phyloP scores from a whole-genome alignment of 2,329 filamentous ascomycete species.

The Rutstroemia sydowiana region DNA sequence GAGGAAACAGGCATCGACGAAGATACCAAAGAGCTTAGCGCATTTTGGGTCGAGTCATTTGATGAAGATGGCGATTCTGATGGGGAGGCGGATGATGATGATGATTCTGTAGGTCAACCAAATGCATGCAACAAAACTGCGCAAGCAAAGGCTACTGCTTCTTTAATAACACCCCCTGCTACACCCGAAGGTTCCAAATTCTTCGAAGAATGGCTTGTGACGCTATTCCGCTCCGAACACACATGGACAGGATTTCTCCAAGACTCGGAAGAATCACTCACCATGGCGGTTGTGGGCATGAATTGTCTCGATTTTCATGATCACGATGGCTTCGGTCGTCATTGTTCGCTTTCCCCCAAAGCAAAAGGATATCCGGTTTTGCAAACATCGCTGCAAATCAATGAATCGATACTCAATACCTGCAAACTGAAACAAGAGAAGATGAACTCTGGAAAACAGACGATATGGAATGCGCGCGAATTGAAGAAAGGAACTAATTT shows the following conservation, averaged over 20 bases:
- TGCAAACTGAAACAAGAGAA: neutral
- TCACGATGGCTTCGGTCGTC: slow-evolving; percentile 3
- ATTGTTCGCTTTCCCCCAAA: neutral
- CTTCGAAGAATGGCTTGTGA: slow-evolving; percentile 4
- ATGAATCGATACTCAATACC: neutral
- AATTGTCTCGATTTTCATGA: slow-evolving; percentile 13
- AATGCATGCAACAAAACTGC: too few relatives aligned
- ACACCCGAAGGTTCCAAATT: neutral
- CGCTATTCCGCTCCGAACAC: slow-evolving; percentile 1
- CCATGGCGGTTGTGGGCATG: slow-evolving; percentile 10
- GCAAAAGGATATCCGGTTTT: neutral
- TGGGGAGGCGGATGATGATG: slow-evolving; percentile 7
- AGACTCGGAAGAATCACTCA: slow-evolving; percentile 12
- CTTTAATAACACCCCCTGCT: neutral
- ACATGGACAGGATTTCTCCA: slow-evolving; percentile 12
- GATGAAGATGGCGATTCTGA: slow-evolving; percentile 11
- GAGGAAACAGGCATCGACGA: slow-evolving; percentile 11
- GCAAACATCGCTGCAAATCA: neutral
- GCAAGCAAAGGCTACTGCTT: too few relatives aligned
- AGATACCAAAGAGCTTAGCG: slow-evolving; percentile 13
- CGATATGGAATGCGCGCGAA: neutral
- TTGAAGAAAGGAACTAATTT: neutral
- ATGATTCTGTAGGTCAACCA: neutral
- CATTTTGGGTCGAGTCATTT: slow-evolving; percentile 14
- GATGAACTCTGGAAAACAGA: neutral